Evolutionary conservation across 495 filamentous ascomycete species (phyloP), one percentile per base, ranked within the genome.

Genomic region (Penicillium argentinense): DNA sequence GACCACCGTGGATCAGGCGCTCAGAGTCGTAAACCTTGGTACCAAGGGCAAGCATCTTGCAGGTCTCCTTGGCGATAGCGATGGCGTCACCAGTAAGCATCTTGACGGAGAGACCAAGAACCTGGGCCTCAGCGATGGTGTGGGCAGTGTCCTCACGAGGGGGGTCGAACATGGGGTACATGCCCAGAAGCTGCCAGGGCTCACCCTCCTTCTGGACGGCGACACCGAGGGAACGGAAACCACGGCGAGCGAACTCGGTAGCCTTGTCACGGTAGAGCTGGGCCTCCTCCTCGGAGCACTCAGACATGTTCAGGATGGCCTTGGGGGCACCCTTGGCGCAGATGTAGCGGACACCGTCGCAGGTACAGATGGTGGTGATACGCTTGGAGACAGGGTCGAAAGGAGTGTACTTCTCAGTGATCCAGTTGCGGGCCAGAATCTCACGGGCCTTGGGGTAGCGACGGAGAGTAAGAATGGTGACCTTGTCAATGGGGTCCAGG

Each of bases 71-170:
- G 53, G 84, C 84, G 60, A 87, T 88, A 63, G 84, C 84, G 57
- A 88, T 85, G 43, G 84, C 84, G 63, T 88, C 84, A 84, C 84
- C 84, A 72, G 84, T 88, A 59, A 88, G 67, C 84, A 88, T 88
- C 79, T 88, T 88, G 51, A 88, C 84, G 53, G 77, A 80, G 29
- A 88, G 81, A 81, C 84, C 84, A 44, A 88, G 83, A 66, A 80
- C 75, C 69, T 88, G 84, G 63, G 84, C 83, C 71, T 88, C 84
- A 58, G 83, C 77, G 59, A 88, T 88, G 63, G 84, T 88, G 71
- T 86, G 82, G 55, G 84, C 84, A 54, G 84, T 88, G 62, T 88
- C 84, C 58, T 88, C 84, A 77, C 84, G 82, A 45, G 84, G 84
- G 60, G 84, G 84, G 57, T 88, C 84, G 66, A 88, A 88, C 83